Conservation (phyloP, 768 basidiomycete species). For the Naganishia kalamii region DNA sequence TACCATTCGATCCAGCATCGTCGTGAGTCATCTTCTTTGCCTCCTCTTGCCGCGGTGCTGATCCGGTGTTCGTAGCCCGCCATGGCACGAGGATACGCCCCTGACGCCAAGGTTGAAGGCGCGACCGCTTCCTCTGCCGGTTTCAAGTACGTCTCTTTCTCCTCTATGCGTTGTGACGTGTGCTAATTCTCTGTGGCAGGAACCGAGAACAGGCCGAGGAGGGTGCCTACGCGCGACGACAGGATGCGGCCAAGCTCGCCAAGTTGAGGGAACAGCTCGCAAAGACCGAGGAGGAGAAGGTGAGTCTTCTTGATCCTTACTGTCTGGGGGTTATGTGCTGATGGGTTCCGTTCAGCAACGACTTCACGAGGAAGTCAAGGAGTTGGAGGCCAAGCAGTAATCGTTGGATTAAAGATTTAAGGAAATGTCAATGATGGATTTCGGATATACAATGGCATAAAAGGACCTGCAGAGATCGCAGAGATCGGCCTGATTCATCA, state of each 20-base stretch:
- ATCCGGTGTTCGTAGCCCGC: conserved; percentile 3
- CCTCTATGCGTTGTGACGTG: too few relatives aligned
- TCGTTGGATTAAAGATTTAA: not conserved
- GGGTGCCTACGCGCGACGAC: conserved; percentile 17
- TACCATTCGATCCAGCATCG: conserved; percentile 10
- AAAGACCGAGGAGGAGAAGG: conserved; percentile 23
- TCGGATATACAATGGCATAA: too few relatives aligned
- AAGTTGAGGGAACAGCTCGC: conserved; percentile 23
- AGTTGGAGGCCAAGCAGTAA: conserved; percentile 20
- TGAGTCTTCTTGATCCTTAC: not conserved
- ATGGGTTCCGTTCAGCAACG: not conserved
- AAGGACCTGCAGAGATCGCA: too few relatives aligned
- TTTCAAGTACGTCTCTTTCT: conserved; percentile 19
- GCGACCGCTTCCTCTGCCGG: conserved; percentile 11
- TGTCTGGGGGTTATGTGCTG: not conserved
- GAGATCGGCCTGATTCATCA: not conserved
- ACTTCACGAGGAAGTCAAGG: conserved; percentile 19
- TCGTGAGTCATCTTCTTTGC: not conserved
- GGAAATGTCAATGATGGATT: not conserved
- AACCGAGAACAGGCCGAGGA: conserved; percentile 27
- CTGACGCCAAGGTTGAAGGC: conserved; percentile 1
- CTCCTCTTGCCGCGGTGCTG: not conserved
- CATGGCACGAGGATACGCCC: conserved; percentile 24
- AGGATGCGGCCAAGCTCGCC: conserved; percentile 22
- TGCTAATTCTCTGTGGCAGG: conserved; percentile 1